Evolutionary conservation across 2,329 filamentous ascomycete species (phyloP).

Genomic region (Neodidymelliopsis sp.): DNA sequence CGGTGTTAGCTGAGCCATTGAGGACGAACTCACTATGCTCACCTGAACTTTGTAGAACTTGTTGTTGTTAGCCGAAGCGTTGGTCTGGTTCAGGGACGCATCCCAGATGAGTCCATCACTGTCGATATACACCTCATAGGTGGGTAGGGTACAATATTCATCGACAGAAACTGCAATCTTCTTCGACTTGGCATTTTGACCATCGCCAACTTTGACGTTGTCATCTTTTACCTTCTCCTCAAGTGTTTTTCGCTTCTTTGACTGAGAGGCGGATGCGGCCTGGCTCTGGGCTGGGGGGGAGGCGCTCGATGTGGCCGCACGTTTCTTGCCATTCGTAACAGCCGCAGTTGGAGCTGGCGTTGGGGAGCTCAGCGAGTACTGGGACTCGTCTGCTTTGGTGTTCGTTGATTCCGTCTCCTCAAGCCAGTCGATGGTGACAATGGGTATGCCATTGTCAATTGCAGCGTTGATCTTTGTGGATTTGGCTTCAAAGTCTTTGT

Average conservation of each 20-base stretch:
- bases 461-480: slow-evolving; percentile 63
- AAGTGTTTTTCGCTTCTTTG: slow-evolving; percentile 34
- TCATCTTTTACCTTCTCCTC: slow-evolving; percentile 26
- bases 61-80: slow-evolving; percentile 75
- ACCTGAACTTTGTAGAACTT: slow-evolving; percentile 83
- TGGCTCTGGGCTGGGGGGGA: slow-evolving; percentile 17
- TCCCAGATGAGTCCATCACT: slow-evolving; percentile 74
- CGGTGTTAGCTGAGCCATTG: neutral
- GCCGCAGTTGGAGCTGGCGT: slow-evolving; percentile 10
- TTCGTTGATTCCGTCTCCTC: slow-evolving; percentile 59
- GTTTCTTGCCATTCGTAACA: slow-evolving; percentile 39
- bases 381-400: slow-evolving; percentile 49
- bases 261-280: slow-evolving; percentile 19
- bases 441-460: slow-evolving; percentile 56
- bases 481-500: slow-evolving; percentile 59
- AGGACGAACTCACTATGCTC: neutral
- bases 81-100: slow-evolving; percentile 80
- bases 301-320: slow-evolving; percentile 34
- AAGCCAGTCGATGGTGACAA: slow-evolving; percentile 70
- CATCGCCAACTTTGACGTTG: slow-evolving; percentile 51
- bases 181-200: slow-evolving; percentile 54
- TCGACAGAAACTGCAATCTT: slow-evolving; percentile 57
- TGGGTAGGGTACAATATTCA: slow-evolving; percentile 48
- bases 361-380: slow-evolving; percentile 44
- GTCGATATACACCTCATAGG: slow-evolving; percentile 69